A percentile compares a stretch with the other conserved stretches of the same genome.
Evolutionary conservation across 2,329 filamentous ascomycete genomes (phyloP).

Genomic region (Colletotrichum paranaense): DNA sequence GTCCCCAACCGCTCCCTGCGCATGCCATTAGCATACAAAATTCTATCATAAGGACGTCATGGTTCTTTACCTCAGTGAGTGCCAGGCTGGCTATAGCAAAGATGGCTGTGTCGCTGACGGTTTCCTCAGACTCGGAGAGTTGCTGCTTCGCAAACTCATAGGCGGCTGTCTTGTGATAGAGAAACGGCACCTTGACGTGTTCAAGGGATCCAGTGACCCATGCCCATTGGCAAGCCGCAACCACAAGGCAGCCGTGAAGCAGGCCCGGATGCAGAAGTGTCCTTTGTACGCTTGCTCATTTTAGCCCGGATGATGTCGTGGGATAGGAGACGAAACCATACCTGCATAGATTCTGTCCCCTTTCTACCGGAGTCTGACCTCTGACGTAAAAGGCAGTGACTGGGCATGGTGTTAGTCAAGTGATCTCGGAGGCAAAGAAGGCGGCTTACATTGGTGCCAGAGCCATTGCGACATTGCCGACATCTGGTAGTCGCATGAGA

Average conservation of each 20-base stretch:
- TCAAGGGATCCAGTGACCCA: constrained; percentile 59
- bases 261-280: constrained; percentile 57
- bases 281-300: constrained; percentile 50
- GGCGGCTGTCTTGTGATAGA: constrained; percentile 59
- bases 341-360: constrained; percentile 48
- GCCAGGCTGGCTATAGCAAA: constrained; percentile 56
- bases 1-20: constrained; percentile 55
- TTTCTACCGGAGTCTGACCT: constrained; percentile 52
- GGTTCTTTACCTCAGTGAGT: constrained; percentile 52
- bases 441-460: constrained; percentile 48
- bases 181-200: constrained; percentile 55
- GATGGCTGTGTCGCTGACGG: constrained; percentile 54
- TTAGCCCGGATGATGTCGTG: constrained; percentile 20
- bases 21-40: neutral
- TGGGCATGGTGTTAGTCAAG: constrained; percentile 35
- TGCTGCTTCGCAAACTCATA: constrained; percentile 59
- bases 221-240: constrained; percentile 58
- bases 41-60: too few species aligned
- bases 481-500: constrained; percentile 39
- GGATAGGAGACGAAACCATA: constrained; percentile 35
- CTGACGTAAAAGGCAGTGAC: constrained; percentile 55
- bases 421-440: too few species aligned
- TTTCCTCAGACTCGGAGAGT: constrained; percentile 49
- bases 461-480: constrained; percentile 48
- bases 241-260: constrained; percentile 57